A percentile compares a stretch with the other conserved stretches of the same genome.
These are phyloP conservation scores for Cercis canadensis DNA, from an alignment of 306 rosid species.

Conservation along the genomic window DNA sequence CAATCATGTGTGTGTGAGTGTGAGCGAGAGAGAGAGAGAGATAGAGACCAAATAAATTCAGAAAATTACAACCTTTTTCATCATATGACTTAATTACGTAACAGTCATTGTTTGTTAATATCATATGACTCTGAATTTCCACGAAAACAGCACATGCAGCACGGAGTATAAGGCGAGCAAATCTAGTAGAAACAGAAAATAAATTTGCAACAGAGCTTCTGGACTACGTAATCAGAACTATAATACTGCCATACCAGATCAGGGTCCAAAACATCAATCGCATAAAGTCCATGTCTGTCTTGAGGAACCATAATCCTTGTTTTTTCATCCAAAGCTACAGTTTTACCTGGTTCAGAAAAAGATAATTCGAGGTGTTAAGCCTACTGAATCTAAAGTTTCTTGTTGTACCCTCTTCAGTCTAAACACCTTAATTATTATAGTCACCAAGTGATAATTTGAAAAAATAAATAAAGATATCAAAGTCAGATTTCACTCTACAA, in stretches of 20 bases:
- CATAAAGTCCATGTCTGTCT: constrained; percentile 82
- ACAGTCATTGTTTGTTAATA: no score
- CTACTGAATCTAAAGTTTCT: constrained; percentile 1
- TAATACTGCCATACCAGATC: constrained; percentile 69
- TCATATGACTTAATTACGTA: no score
- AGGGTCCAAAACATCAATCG: constrained; percentile 90
- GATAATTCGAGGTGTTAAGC: constrained; percentile 1
- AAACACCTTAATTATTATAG: constrained; percentile 1
- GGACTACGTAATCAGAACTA: not conserved
- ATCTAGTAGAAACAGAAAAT: no score
- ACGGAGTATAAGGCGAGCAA: no score
- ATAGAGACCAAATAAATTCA: no score
- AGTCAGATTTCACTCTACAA: not conserved
- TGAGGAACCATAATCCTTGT: constrained; percentile 77
- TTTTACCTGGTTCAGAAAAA: constrained; percentile 65
- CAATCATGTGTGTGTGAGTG: no score
- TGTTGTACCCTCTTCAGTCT: not conserved
- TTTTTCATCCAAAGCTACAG: constrained; percentile 68
- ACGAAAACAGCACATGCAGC: no score
- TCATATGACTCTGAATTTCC: no score
- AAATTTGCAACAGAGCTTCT: not conserved
- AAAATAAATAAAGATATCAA: not conserved
- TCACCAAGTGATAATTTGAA: not conserved
- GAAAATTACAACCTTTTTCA: no score
- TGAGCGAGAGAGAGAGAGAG: no score